phyloP scores from a whole-genome alignment of 1,284 basidiomycete genomes.

The Malassezia caprae region DNA sequence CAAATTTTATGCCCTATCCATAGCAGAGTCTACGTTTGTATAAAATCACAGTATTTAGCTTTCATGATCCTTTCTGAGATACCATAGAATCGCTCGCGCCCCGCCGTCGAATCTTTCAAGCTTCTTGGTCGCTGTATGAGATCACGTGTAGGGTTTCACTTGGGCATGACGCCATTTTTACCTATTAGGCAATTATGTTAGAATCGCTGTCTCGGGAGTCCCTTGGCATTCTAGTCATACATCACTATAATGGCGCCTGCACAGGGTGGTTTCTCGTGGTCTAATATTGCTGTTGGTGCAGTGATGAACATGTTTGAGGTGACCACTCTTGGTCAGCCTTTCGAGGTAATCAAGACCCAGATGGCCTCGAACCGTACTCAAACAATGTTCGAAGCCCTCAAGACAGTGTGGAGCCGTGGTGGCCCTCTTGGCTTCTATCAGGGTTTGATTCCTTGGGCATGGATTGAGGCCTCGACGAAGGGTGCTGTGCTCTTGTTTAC shows the following conservation, averaged over 20 bases:
- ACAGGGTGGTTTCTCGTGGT: slow-evolving; percentile 85
- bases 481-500: slow-evolving; percentile 92
- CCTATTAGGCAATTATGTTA: not conserved
- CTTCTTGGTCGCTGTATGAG: not conserved
- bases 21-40: not conserved
- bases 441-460: slow-evolving; percentile 98
- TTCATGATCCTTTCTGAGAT: not conserved
- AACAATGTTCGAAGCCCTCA: slow-evolving; percentile 75
- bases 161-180: no score
- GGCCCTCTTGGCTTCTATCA: slow-evolving; percentile 88
- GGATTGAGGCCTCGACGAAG: slow-evolving; percentile 99
- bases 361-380: slow-evolving; percentile 55
- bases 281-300: slow-evolving; percentile 93
- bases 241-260: slow-evolving; percentile 51
- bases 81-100: no score
- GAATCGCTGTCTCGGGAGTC: not conserved
- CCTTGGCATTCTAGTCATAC: not conserved
- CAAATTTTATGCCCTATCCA: slow-evolving; percentile 5
- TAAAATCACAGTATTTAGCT: not conserved
- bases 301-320: slow-evolving; percentile 67
- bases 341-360: slow-evolving; percentile 89
- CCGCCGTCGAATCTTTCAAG: not conserved
- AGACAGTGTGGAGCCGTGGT: slow-evolving; percentile 81
- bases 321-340: slow-evolving; percentile 91
- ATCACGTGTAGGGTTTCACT: not conserved